phyloP scores from a whole-genome alignment of 768 basidiomycete genomes.

The Boletus eberwhitei region DNA sequence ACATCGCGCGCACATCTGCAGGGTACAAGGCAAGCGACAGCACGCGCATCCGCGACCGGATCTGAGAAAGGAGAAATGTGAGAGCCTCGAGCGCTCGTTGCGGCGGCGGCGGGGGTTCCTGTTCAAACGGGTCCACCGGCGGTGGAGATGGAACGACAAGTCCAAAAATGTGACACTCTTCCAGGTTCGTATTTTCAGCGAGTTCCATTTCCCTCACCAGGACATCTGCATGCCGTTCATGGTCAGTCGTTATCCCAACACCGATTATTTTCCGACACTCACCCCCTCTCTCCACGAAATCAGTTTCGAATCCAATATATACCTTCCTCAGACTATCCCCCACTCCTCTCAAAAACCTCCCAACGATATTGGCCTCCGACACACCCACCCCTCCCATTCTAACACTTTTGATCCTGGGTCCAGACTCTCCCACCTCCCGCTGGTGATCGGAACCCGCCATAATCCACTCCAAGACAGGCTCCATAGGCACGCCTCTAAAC shows the following conservation, averaged over 20 bases:
- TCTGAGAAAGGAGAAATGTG: conserved; percentile 26
- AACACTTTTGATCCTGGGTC: conserved; percentile 18
- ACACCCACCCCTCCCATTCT: conserved; percentile 29
- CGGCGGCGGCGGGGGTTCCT: conserved; percentile 5
- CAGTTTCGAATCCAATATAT: conserved; percentile 29
- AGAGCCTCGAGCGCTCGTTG: conserved; percentile 20
- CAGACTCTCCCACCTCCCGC: conserved; percentile 4
- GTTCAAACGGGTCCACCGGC: conserved; percentile 20
- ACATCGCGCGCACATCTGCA: conserved; percentile 29
- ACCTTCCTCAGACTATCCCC: conserved; percentile 25
- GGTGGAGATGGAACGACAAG: conserved; percentile 32
- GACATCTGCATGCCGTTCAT: conserved; percentile 10
- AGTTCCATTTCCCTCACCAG: conserved; percentile 29
- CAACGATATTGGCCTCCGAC: conserved; percentile 25
- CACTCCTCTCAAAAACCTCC: conserved; percentile 23
- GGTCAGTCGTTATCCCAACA: conserved; percentile 7
- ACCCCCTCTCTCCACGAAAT: conserved; percentile 31
- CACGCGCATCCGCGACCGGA: conserved; percentile 28
- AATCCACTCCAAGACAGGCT: conserved; percentile 31
- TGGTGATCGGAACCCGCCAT: conserved; percentile 16
- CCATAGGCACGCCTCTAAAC: conserved; percentile 21
- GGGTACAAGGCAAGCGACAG: conserved; percentile 32
- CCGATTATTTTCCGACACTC: conserved; percentile 1
- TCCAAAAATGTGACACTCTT: conserved; percentile 33
- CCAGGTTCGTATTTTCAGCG: conserved; percentile 21